Evolutionary conservation across 1,139 yeast genomes (phyloP), one percentile per base, ranked within the genome.

Genomic region (Taiozyma sp.): DNA sequence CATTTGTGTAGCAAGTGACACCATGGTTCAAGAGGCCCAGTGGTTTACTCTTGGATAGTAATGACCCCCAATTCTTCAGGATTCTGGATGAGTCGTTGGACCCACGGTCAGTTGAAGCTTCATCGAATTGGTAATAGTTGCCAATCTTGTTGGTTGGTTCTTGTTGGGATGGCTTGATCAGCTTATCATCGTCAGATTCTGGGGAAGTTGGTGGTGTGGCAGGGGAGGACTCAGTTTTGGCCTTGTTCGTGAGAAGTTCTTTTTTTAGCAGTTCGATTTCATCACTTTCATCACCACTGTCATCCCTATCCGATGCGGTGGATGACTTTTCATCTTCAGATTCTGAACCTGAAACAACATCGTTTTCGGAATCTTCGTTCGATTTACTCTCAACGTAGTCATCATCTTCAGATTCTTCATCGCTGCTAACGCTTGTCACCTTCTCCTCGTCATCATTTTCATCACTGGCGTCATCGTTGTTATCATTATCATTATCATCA

Each of bases 1-100:
- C 85, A 67, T 93, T 93, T 81, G 93, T 90, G 68, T 91, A 93
- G 66, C 99, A 93, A 4, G 98, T 93, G 43, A 93, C 98, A 30
- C 98, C 98, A 57, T 86, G 91, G 66, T 93, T 93, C 51, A 88
- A 69, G 49, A 93, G 73, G 0, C 99, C 99, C 28, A 83, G 73
- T 1, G 97, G 95, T 32, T 76, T 73, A 45, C 70, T 61, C 42
- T 61, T 60, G 6, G 68, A 62, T 51, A 77, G 68, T 56, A 68
- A 64, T 55, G 73, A 51, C 0, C 81, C 74, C 88, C 93, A 85
- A 56, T 78, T 80, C 63, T 85, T 85, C 51, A 71, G 65, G 34
- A 80, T 82, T 56, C 81, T 74, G 8, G 61, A 70, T 11, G 83
- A 78, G 5, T 69, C 64, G 62, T 80, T 85, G 51, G 88, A 69